A percentile compares a stretch with the other conserved stretches of the same genome.
These are phyloP conservation scores for Penstemon eatonii DNA, from an alignment of 257 asterid genomes.

Conservation along the genomic window DNA sequence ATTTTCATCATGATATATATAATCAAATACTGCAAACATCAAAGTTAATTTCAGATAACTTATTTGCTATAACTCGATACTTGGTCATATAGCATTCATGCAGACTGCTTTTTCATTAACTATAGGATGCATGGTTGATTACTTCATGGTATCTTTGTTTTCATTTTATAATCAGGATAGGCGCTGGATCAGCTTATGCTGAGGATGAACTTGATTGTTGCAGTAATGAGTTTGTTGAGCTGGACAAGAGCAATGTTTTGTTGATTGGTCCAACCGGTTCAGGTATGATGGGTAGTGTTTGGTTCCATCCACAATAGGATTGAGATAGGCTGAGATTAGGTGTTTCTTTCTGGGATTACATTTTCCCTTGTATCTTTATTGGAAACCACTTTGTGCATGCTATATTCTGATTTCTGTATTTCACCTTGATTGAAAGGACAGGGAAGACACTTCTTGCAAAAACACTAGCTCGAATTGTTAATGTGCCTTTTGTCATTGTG, in stretches of 20 bases:
- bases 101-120: conserved; percentile 21
- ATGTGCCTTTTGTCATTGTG: conserved; percentile 87
- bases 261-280: conserved; percentile 97
- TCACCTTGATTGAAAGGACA: conserved; percentile 64
- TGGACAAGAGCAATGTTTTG: conserved; percentile 92
- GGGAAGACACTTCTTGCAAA: conserved; percentile 98
- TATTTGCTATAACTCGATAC: conserved; percentile 13
- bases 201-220: conserved; percentile 40
- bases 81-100: conserved; percentile 10
- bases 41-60: not conserved
- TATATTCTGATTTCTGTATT: conserved; percentile 39
- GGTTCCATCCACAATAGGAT: conserved; percentile 16
- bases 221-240: conserved; percentile 66
- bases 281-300: conserved; percentile 51
- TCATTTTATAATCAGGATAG: conserved; percentile 46
- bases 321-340: conserved; percentile 4
- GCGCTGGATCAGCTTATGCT: conserved; percentile 35
- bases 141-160: conserved; percentile 22
- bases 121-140: conserved; percentile 3
- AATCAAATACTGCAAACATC: not conserved
- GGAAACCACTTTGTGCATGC: conserved; percentile 18
- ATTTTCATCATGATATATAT: not conserved
- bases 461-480: conserved; percentile 85
- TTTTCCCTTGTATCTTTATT: conserved; percentile 5
- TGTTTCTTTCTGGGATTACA: conserved; percentile 6